Conservation (phyloP, 345 rosid genomes). For the Camelina sativa region DNA sequence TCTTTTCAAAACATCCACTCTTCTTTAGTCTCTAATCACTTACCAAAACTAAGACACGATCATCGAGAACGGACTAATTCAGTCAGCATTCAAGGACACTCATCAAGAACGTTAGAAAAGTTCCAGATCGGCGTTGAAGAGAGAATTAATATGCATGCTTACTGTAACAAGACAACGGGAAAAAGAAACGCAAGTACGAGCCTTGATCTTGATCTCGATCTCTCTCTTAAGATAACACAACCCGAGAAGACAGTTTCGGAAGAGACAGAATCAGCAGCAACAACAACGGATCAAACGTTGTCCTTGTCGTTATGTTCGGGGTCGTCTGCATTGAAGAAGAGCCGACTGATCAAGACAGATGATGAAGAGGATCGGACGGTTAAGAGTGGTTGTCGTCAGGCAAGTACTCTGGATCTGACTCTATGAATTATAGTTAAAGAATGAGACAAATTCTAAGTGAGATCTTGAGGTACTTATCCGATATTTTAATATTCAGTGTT, state of each 20-base stretch:
- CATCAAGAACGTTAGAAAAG: conserved; percentile 42
- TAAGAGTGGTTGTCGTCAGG: conserved; percentile 52
- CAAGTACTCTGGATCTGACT: conserved; percentile 97
- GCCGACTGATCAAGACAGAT: conserved; percentile 48
- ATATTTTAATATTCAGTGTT: conserved; percentile 38
- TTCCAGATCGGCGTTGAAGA: conserved; percentile 38
- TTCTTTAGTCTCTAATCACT: conserved; percentile 31
- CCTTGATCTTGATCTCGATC: conserved; percentile 59
- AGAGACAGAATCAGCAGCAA: conserved; percentile 44
- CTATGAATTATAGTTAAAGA: conserved; percentile 61
- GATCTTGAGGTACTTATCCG: conserved; percentile 88
- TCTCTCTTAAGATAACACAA: conserved; percentile 50
- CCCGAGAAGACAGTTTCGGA: conserved; percentile 28
- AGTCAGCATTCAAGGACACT: conserved; percentile 28
- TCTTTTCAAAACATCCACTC: conserved; percentile 40
- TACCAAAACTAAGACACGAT: conserved; percentile 29
- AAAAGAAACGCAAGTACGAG: conserved; percentile 54
- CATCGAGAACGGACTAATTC: conserved; percentile 30
- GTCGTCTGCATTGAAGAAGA: conserved; percentile 49
- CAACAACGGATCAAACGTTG: conserved; percentile 48
- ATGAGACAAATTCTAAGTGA: conserved; percentile 76
- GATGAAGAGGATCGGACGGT: conserved; percentile 44
- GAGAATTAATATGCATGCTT: conserved; percentile 14
- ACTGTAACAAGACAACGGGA: conserved; percentile 27
- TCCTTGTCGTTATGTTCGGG: conserved; percentile 62